phyloP scores from a whole-genome alignment of 2,329 filamentous ascomycete genomes.

The Lasiodiplodia sp. region DNA sequence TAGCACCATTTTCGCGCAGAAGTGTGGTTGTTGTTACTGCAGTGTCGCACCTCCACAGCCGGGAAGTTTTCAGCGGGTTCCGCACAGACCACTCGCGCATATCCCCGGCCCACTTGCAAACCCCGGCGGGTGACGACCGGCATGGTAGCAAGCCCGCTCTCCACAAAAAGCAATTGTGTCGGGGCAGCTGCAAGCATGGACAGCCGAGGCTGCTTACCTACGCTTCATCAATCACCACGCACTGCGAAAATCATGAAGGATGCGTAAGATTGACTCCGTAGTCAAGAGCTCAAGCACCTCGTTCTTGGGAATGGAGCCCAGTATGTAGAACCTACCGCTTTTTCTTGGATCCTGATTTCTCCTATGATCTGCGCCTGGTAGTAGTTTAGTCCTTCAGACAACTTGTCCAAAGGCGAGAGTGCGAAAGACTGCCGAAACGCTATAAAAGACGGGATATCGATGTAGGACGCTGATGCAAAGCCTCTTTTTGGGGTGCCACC shows the following conservation, averaged over 20 bases:
- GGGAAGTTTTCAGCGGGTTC: slow-evolving; percentile 22
- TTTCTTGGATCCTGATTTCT: too few relatives aligned
- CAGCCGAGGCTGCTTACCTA: background rate
- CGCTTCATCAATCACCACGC: background rate
- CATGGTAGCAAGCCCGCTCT: background rate
- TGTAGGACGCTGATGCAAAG: too few relatives aligned
- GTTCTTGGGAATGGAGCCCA: background rate
- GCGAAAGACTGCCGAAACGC: too few relatives aligned
- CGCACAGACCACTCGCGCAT: slow-evolving; percentile 3
- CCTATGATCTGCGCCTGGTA: too few relatives aligned
- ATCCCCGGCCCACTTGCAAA: background rate
- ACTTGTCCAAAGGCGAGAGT: too few relatives aligned
- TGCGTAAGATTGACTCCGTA: background rate
- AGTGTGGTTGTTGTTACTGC: background rate
- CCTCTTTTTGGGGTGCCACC: background rate
- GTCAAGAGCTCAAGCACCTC: background rate
- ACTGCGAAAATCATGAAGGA: background rate
- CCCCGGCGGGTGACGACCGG: background rate
- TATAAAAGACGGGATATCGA: too few relatives aligned
- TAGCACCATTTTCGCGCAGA: slow-evolving; percentile 40
- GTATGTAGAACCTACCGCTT: too few relatives aligned
- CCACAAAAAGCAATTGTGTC: background rate
- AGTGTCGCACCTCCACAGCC: background rate
- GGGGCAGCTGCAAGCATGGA: background rate
- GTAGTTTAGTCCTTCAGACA: too few relatives aligned